Base-by-base conservation (phyloP, 2,329 filamentous ascomycete genomes). In the Alternaria rosae region DNA sequence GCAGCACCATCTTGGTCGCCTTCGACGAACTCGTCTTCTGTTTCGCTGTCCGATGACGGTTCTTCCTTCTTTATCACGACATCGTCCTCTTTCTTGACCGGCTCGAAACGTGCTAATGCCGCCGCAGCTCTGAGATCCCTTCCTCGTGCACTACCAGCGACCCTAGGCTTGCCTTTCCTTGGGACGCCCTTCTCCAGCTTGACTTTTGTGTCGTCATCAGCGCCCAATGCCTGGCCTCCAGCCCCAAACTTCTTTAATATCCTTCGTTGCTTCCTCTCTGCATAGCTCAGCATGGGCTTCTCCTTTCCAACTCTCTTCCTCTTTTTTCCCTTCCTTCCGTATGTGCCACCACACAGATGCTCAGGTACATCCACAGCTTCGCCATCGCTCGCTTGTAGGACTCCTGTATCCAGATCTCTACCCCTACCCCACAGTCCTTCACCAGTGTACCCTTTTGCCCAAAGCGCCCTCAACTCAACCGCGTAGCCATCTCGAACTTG, bases 371-470 rank as follows among this genome's bases (percentile, higher is more conserved):
- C 71, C 6, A 66, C 67, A 5, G 66, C 62, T 45, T 72, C 72
- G 1, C 72, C 65, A 8, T 71, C 71, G 5, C 66, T 69, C 21
- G 62, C 57, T 26, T 75, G 74, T 26, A 76, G 8, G 2, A 60
- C 61, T 1, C 75, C 76, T 4, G 85, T 89, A 21, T 82, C 80
- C 45, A 95, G 78, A 7, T 85, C 81, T 41, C 88, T 84, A 0
- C 93, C 93, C 26, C 87, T 82, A 8, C 92, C 92, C 93, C 93
- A 97, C 50, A 97, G 79, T 0, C 93, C 93, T 64, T 97, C 92
- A 3, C 93, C 93, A 0, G 87, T 90, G 74, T 95, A 97, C 1
- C 84, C 84, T 57, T 85, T 87, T 1, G 78, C 78, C 91, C 92
- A 95, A 1, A 97, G 81, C 1, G 69, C 83, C 65, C 88, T 87